Conservation (phyloP, 441 rosid species). For the Adansonia gregorii region DNA sequence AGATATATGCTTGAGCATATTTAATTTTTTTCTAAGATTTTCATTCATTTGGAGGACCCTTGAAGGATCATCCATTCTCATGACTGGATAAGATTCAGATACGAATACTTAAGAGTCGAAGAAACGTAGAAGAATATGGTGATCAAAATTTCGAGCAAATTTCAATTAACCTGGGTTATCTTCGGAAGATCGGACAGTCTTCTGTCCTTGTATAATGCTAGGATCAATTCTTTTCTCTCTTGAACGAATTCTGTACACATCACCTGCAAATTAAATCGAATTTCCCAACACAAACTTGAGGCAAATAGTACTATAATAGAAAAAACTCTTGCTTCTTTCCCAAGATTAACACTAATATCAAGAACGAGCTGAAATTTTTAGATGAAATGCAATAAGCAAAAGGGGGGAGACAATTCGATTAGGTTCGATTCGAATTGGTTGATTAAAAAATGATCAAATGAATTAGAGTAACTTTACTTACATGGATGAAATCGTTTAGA, state of each 20-base stretch:
- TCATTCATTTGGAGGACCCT: too few relatives aligned
- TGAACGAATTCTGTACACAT: constrained; percentile 66
- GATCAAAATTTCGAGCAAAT: neutral
- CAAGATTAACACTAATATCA: neutral
- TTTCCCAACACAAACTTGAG: constrained; percentile 16
- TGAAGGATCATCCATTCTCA: too few relatives aligned
- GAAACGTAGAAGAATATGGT: too few relatives aligned
- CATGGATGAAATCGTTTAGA: constrained; percentile 60
- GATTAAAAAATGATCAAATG: neutral
- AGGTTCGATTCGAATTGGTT: too few relatives aligned
- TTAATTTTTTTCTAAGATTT: too few relatives aligned
- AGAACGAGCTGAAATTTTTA: too few relatives aligned
- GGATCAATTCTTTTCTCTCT: constrained; percentile 68
- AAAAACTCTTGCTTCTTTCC: neutral
- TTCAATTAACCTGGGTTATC: constrained; percentile 58
- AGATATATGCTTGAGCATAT: too few relatives aligned
- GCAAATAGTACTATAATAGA: neutral
- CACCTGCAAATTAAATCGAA: constrained; percentile 47
- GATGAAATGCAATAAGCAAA: too few relatives aligned
- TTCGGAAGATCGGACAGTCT: constrained; percentile 62
- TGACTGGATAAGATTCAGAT: too few relatives aligned
- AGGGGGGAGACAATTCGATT: too few relatives aligned
- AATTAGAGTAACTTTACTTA: constrained; percentile 29
- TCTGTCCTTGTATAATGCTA: constrained; percentile 63
- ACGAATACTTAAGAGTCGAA: too few relatives aligned